A percentile compares a stretch with the other conserved stretches of the same genome.
Evolutionary conservation across 352 stramenopile species (phyloP).

Genomic region (Proteromonas lacertae): DNA sequence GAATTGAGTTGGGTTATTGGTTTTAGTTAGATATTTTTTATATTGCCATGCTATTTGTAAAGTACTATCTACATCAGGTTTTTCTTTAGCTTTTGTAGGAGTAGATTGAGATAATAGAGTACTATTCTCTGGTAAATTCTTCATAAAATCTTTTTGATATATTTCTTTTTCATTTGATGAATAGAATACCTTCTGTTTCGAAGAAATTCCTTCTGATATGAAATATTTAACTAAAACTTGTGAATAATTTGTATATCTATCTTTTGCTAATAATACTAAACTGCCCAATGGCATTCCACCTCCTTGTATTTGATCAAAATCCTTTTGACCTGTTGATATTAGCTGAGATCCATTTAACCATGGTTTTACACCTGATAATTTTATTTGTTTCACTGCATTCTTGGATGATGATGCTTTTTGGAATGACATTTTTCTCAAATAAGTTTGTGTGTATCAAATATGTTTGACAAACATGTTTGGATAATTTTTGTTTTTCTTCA

Average conservation of each 20-base stretch:
- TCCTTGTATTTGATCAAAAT: conserved; percentile 5
- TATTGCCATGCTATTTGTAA: conserved; percentile 7
- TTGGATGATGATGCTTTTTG: too few relatives aligned
- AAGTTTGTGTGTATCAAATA: too few relatives aligned
- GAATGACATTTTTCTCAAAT: too few relatives aligned
- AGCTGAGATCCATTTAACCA: conserved; percentile 4
- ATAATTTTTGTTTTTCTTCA: too few relatives aligned
- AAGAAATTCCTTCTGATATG: conserved; percentile 2
- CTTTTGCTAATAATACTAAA: background rate
- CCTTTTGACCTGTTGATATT: background rate
- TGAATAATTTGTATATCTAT: conserved; percentile 3
- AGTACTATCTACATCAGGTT: background rate
- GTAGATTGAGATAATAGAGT: background rate
- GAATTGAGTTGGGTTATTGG: too few relatives aligned
- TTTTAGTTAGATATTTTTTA: too few relatives aligned
- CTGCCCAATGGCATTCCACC: conserved; percentile 2
- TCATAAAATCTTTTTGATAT: background rate
- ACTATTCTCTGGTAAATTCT: background rate
- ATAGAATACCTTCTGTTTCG: background rate
- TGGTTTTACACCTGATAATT: conserved; percentile 1
- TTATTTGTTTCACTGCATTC: too few relatives aligned
- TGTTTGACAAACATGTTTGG: too few relatives aligned
- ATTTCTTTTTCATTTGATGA: background rate
- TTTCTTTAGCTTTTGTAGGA: background rate
- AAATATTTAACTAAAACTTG: conserved; percentile 1